Base-by-base conservation (phyloP, 2,329 filamentous ascomycete genomes). In the Aspergillus udagawae region DNA sequence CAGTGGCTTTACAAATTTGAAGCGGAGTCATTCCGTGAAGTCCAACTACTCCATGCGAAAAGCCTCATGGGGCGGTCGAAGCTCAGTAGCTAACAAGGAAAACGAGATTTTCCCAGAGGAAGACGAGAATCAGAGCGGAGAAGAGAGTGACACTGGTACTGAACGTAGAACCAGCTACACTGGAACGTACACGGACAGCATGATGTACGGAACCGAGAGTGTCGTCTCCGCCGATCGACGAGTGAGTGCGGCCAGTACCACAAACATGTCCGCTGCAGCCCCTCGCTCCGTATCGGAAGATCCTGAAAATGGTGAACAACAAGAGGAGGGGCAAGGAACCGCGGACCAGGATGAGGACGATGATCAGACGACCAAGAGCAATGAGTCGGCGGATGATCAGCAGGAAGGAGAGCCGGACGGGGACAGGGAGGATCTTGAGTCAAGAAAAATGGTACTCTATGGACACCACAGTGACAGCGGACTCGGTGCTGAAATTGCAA, bases 1-100 rank as follows among this genome's bases (percentile, higher is more conserved):
- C 44, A 73, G 73, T 50, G 76, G 73, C 27, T 69, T 78, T 45
- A 82, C 84, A 21, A 85, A 84, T 49, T 80, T 96, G 63, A 88
- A 88, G 76, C 83, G 90, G 59, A 92, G 88, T 71, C 88, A 92
- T 70, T 92, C 89, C 57, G 88, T 91, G 63, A 87, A 89, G 65
- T 85, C 84, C 23, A 81, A 85, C 28, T 79, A 80, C 27, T 76
- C 78, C 0, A 70, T 84, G 49, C 82, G 89, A 50, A 91, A 92
- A 75, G 79, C 82, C 47, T 91, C 88, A 67, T 91, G 88, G 88
- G 85, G 82, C 29, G 83, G 82, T 17, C 78, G 74, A 32, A 71
- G 64, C 51, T 74, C 73, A 4, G 60, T 73, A 38, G 71, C 74
- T 8, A 77, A 80, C 67, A 87, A 88, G 71, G 86, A 88, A 68